Evolutionary conservation across 2,329 filamentous ascomycete genomes (phyloP).

Genomic region (Ceratocystis destructans): DNA sequence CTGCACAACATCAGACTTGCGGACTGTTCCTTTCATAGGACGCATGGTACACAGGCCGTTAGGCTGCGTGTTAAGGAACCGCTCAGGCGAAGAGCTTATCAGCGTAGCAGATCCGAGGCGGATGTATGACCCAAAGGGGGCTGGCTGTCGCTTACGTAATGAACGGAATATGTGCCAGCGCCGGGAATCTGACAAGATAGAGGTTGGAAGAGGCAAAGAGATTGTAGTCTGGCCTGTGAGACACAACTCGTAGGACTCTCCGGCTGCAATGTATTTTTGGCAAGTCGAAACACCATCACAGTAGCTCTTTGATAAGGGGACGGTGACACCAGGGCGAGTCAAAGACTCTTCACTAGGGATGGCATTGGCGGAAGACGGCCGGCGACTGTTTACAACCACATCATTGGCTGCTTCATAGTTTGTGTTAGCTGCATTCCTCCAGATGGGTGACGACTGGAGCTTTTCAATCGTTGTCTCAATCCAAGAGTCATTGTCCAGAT

Average conservation of each 20-base stretch:
- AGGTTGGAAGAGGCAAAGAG: slow-evolving; percentile 27
- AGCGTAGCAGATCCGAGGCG: slow-evolving; percentile 57
- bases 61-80: slow-evolving; percentile 52
- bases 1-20: slow-evolving; percentile 50
- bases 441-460: slow-evolving; percentile 22
- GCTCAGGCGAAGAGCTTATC: slow-evolving; percentile 74
- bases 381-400: background rate
- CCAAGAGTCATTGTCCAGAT: slow-evolving; percentile 20
- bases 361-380: background rate
- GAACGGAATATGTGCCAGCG: slow-evolving; percentile 61
- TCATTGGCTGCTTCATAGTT: background rate
- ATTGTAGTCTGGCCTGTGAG: slow-evolving; percentile 64
- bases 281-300: slow-evolving; percentile 53
- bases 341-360: slow-evolving; percentile 3
- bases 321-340: slow-evolving; percentile 22
- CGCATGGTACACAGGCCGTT: slow-evolving; percentile 60
- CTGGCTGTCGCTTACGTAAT: slow-evolving; percentile 58
- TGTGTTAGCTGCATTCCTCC: slow-evolving; percentile 20
- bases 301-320: slow-evolving; percentile 40
- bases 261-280: slow-evolving; percentile 57
- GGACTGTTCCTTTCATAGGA: slow-evolving; percentile 95
- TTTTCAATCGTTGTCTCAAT: background rate
- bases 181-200: slow-evolving; percentile 24
- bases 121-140: slow-evolving; percentile 74
- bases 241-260: slow-evolving; percentile 76